A percentile compares a stretch with the other conserved stretches of the same genome.
phyloP scores from a whole-genome alignment of 2,329 filamentous ascomycete species.

The Aureobasidium sp. region DNA sequence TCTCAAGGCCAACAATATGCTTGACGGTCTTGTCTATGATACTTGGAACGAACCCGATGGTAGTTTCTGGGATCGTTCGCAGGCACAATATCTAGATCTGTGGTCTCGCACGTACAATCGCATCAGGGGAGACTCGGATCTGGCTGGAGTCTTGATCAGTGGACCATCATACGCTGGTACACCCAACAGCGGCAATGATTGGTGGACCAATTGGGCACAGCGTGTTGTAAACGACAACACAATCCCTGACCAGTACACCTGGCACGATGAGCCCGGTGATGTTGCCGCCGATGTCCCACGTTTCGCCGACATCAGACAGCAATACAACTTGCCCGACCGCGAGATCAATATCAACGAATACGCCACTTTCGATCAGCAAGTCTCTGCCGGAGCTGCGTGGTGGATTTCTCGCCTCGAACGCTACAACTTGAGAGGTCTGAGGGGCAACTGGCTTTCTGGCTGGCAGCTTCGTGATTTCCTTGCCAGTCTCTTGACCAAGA shows the following conservation, averaged over 20 bases:
- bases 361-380: conserved; percentile 44
- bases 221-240: conserved; percentile 41
- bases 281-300: neutral
- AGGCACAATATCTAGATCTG: neutral
- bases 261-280: conserved; percentile 42
- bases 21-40: conserved; percentile 48
- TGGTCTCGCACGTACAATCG: neutral
- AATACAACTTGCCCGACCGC: neutral
- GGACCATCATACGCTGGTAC: conserved; percentile 40
- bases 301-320: neutral
- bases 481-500: conserved; percentile 45
- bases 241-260: conserved; percentile 51
- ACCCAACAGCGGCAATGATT: conserved; percentile 39
- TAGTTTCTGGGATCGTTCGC: neutral
- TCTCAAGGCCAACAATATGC: conserved; percentile 41
- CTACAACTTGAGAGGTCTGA: conserved; percentile 45
- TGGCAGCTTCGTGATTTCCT: conserved; percentile 49
- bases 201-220: conserved; percentile 46
- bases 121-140: neutral
- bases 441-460: conserved; percentile 53
- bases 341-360: conserved; percentile 59
- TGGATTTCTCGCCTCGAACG: conserved; percentile 56
- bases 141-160: neutral
- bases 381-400: conserved; percentile 47
- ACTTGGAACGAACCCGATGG: conserved; percentile 61